Conservation (phyloP, 306 rosid genomes). For the Coriaria nepalensis region DNA sequence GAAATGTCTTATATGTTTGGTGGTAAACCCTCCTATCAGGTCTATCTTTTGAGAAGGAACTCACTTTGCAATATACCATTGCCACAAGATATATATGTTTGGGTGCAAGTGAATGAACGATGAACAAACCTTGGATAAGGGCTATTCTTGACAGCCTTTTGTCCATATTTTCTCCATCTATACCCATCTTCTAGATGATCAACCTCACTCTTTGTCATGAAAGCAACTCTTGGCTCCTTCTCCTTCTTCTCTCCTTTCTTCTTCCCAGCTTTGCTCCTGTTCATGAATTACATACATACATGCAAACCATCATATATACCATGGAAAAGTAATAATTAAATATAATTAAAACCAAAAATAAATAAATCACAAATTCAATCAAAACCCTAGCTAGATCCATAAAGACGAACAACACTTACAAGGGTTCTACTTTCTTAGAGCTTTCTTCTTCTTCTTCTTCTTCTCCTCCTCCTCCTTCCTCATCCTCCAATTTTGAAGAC, state of each 20-base stretch:
- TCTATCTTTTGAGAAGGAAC: no score
- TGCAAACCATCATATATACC: slow-evolving; percentile 6
- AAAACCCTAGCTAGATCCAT: no score
- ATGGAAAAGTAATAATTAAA: neutral
- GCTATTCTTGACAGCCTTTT: slow-evolving; percentile 77
- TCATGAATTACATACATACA: neutral
- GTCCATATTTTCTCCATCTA: slow-evolving; percentile 14
- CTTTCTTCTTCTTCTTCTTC: slow-evolving; percentile 26
- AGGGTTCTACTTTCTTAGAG: slow-evolving; percentile 23
- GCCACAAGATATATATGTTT: no score
- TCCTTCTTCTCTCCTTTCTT: slow-evolving; percentile 72
- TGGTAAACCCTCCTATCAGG: no score
- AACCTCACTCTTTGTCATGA: slow-evolving; percentile 87
- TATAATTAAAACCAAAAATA: neutral
- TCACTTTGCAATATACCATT: no score
- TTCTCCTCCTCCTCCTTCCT: slow-evolving; percentile 13
- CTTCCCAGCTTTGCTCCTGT: slow-evolving; percentile 35
- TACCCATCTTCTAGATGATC: slow-evolving; percentile 89
- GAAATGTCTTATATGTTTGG: no score
- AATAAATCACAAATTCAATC: neutral
- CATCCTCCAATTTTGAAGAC: slow-evolving; percentile 6
- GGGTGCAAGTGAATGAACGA: no score
- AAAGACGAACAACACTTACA: slow-evolving; percentile 9
- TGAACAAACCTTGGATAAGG: slow-evolving; percentile 59
- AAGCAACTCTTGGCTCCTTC: slow-evolving; percentile 66